A percentile compares a stretch with the other conserved stretches of the same genome.
These are phyloP conservation scores for Talaromyces ruber DNA, from an alignment of 495 filamentous ascomycete genomes.

Conservation along the genomic window DNA sequence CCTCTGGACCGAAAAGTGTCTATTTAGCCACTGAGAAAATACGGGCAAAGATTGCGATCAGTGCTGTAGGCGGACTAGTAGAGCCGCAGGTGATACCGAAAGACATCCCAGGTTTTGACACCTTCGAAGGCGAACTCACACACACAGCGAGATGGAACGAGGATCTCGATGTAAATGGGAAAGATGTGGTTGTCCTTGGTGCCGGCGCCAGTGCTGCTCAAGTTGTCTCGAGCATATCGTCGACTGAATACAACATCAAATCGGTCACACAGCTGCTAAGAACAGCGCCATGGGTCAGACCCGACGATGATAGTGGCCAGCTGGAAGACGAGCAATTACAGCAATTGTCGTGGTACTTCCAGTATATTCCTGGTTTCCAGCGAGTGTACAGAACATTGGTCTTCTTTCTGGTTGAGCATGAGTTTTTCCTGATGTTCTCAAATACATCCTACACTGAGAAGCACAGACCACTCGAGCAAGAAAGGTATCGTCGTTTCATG, in stretches of 20 bases:
- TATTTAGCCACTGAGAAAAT: constrained; percentile 35
- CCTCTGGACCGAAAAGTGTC: constrained; percentile 27
- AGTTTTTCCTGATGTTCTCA: constrained; percentile 25
- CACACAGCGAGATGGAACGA: constrained; percentile 47
- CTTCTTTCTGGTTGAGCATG: constrained; percentile 28
- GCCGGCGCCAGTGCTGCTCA: constrained; percentile 48
- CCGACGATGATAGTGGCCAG: constrained; percentile 5
- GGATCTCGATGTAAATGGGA: constrained; percentile 29
- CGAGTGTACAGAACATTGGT: constrained; percentile 19
- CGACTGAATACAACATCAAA: constrained; percentile 36
- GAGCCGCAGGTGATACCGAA: constrained; percentile 43
- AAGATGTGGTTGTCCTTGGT: constrained; percentile 49
- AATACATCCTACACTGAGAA: constrained; percentile 21
- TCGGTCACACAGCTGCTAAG: constrained; percentile 57
- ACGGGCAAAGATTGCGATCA: constrained; percentile 48
- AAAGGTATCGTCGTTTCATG: constrained; percentile 37
- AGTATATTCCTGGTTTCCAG: constrained; percentile 35
- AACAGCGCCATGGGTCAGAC: constrained; percentile 51
- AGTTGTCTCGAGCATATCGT: constrained; percentile 28
- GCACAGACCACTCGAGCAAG: constrained; percentile 20
- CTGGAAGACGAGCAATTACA: constrained; percentile 29
- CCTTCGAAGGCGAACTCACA: constrained; percentile 41
- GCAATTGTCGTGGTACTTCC: constrained; percentile 12
- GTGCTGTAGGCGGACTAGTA: constrained; percentile 45
- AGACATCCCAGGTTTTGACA: constrained; percentile 44